These are phyloP conservation scores for Nothophytophthora sp. DNA, from an alignment of 352 stramenopile species.

Conservation along the genomic window DNA sequence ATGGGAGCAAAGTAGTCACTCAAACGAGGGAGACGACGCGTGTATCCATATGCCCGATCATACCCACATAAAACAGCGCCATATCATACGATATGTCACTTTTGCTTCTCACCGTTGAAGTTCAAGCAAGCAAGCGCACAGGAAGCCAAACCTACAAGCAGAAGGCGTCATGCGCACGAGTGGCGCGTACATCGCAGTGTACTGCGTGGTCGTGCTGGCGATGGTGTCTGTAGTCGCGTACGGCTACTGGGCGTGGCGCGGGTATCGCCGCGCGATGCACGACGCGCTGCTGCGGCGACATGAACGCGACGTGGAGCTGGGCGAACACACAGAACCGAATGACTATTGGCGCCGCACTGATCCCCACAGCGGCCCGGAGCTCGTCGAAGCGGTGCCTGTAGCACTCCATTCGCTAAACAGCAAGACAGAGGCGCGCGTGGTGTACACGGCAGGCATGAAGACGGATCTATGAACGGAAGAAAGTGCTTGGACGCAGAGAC, in stretches of 20 bases:
- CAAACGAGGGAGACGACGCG: too few relatives aligned
- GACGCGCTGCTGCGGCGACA: constrained; percentile 30
- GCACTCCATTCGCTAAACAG: constrained; percentile 4
- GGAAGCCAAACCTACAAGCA: constrained; percentile 13
- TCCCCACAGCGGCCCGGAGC: constrained; percentile 9
- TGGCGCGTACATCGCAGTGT: constrained; percentile 26
- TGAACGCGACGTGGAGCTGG: constrained; percentile 27
- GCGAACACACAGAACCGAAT: constrained; percentile 16
- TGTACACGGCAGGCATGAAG: constrained; percentile 3
- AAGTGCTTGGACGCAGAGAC: too few relatives aligned
- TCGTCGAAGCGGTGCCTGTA: constrained; percentile 8
- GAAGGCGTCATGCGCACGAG: constrained; percentile 13
- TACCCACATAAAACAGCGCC: too few relatives aligned
- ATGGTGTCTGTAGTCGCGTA: constrained; percentile 26
- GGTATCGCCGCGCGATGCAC: constrained; percentile 24
- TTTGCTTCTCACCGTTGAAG: too few relatives aligned
- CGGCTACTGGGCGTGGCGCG: constrained; percentile 25
- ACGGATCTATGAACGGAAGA: constrained; percentile 19
- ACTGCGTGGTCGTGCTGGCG: constrained; percentile 30
- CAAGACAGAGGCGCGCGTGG: constrained; percentile 5
- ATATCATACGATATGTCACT: too few relatives aligned
- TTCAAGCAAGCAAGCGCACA: too few relatives aligned
- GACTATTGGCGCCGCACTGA: constrained; percentile 24
- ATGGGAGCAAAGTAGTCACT: too few relatives aligned
- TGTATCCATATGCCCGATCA: too few relatives aligned